These are phyloP conservation scores for Beta lomatogona DNA, from an alignment of 179 eudicot species.

Conservation along the genomic window DNA sequence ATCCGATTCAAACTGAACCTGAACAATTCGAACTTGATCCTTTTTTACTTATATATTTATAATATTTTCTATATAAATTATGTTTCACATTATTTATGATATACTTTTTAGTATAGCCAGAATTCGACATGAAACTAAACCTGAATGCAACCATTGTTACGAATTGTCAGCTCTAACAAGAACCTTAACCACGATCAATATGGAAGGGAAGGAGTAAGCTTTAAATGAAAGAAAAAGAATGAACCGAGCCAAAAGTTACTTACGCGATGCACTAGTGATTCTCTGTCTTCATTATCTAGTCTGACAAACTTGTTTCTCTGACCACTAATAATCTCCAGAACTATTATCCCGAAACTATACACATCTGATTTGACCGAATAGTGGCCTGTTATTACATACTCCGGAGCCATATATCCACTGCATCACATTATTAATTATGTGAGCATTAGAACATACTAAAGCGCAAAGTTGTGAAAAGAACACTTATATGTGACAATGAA, in stretches of 20 bases:
- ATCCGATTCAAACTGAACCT: too few relatives aligned
- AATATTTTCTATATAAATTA: too few relatives aligned
- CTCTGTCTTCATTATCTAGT: slow-evolving; percentile 19
- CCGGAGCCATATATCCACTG: slow-evolving; percentile 41
- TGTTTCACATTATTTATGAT: too few relatives aligned
- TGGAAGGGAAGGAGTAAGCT: too few relatives aligned
- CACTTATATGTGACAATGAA: too few relatives aligned
- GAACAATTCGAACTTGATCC: too few relatives aligned
- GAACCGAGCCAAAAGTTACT: not conserved
- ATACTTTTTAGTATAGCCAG: not conserved
- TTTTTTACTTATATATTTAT: too few relatives aligned
- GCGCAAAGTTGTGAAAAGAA: not conserved
- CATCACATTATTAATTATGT: not conserved
- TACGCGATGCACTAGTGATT: slow-evolving; percentile 28
- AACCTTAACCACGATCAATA: too few relatives aligned
- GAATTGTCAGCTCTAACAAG: too few relatives aligned
- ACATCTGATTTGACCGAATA: slow-evolving; percentile 36
- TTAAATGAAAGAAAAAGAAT: not conserved
- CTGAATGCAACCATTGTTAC: too few relatives aligned
- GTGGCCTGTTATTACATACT: slow-evolving; percentile 32
- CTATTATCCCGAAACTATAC: slow-evolving; percentile 35
- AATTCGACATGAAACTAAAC: too few relatives aligned
- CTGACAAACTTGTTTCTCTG: slow-evolving; percentile 25
- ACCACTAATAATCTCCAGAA: slow-evolving; percentile 34
- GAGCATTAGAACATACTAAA: not conserved